Conservation (phyloP, 73 alveolate genomes). For the Durusdinium trenchii region DNA sequence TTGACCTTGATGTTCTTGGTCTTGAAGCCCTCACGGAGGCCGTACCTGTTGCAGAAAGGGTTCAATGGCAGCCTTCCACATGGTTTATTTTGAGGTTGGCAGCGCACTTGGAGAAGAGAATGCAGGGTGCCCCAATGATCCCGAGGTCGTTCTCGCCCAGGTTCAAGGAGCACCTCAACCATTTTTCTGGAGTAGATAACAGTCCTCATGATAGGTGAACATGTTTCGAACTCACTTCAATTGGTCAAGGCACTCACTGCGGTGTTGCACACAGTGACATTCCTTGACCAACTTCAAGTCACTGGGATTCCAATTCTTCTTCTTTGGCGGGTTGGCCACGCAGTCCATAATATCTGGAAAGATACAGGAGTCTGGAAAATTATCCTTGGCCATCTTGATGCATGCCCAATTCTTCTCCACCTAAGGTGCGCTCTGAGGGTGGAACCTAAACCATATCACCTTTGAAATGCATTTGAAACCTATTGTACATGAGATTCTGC, state of each 20-base stretch:
- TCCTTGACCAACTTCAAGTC: not conserved
- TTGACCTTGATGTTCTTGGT: not conserved
- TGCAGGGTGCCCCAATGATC: not conserved
- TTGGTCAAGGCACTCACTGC: not conserved
- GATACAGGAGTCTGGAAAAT: not conserved
- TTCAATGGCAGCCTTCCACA: not conserved
- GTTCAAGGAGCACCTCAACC: not conserved
- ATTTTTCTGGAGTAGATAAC: not conserved
- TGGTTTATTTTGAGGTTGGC: not conserved
- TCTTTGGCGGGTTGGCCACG: not conserved
- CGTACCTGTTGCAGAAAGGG: not conserved
- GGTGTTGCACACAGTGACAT: not conserved
- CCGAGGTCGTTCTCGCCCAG: not conserved
- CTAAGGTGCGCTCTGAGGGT: not conserved
- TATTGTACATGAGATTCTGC: too few species aligned
- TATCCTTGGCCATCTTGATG: not conserved
- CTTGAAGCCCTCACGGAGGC: not conserved
- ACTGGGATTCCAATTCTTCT: not conserved
- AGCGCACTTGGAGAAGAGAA: not conserved
- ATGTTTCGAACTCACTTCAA: not conserved
- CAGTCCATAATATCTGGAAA: not conserved
- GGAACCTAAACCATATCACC: not conserved
- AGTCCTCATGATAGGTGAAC: not conserved
- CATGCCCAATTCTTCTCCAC: not conserved
- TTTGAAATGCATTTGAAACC: not conserved